A percentile compares a stretch with the other conserved stretches of the same genome.
These are phyloP conservation scores for Nakaseomyces kungkrabaensis DNA, from an alignment of 1,139 yeast species.

Conservation along the genomic window DNA sequence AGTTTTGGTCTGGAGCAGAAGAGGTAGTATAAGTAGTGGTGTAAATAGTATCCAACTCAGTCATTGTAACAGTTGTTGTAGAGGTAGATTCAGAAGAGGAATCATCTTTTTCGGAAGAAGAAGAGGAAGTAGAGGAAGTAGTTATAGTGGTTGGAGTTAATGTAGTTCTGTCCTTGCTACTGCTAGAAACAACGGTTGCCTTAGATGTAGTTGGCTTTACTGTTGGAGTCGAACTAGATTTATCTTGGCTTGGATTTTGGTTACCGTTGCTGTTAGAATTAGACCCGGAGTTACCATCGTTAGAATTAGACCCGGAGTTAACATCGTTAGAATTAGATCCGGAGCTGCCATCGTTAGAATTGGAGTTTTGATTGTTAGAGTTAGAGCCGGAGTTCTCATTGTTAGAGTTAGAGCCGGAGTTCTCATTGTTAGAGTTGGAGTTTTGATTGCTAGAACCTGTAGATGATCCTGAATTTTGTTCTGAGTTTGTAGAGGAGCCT, in stretches of 20 bases:
- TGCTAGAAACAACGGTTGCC: neutral
- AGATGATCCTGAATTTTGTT: too few relatives aligned
- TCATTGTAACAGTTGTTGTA: constrained; percentile 7
- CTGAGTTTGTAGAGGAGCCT: too few relatives aligned
- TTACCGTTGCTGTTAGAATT: neutral
- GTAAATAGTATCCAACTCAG: constrained; percentile 10
- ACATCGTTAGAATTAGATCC: too few relatives aligned
- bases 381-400: neutral
- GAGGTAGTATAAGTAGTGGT: constrained; percentile 8
- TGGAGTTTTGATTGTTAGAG: neutral
- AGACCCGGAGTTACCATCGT: too few relatives aligned
- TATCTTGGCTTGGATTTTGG: neutral
- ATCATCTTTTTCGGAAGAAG: neutral
- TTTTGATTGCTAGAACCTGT: neutral
- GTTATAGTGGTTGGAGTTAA: neutral
- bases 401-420: neutral
- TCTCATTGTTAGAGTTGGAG: neutral
- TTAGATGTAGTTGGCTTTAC: neutral
- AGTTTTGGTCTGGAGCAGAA: constrained; percentile 7
- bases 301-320: too few relatives aligned
- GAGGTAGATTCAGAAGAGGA: constrained; percentile 8
- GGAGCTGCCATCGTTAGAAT: too few relatives aligned
- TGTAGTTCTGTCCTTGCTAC: neutral
- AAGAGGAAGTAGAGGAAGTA: neutral
- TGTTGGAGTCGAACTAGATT: neutral